Conservation (phyloP, 305 asterid genomes). For the Fraxinus floribunda region DNA sequence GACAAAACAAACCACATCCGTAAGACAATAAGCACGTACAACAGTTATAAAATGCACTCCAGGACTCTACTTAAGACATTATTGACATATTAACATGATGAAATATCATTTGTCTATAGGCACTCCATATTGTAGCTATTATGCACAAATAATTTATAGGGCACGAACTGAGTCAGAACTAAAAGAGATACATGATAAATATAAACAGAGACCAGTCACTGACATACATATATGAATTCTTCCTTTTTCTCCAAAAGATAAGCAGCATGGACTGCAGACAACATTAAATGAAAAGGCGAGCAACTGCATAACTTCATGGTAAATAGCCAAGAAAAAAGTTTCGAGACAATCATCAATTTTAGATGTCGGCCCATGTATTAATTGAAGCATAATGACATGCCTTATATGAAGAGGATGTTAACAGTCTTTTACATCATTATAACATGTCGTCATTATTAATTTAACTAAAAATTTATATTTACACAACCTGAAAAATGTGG, state of each 20-base stretch:
- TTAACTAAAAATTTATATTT: neutral
- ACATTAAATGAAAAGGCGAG: neutral
- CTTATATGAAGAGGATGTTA: neutral
- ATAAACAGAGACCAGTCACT: neutral
- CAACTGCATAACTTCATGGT: neutral
- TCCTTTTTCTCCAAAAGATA: neutral
- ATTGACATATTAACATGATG: neutral
- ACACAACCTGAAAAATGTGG: neutral
- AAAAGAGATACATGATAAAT: neutral
- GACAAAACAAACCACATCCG: constrained; percentile 6
- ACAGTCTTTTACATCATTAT: neutral
- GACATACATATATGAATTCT: neutral
- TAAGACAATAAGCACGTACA: constrained; percentile 6
- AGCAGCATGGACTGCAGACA: neutral
- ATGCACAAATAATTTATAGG: neutral
- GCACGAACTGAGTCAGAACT: neutral
- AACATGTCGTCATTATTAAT: neutral
- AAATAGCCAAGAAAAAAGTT: neutral
- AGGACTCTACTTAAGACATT: neutral
- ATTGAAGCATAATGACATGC: neutral
- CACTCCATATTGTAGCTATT: neutral
- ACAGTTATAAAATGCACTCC: neutral
- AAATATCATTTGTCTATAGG: neutral
- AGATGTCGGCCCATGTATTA: neutral
- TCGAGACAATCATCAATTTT: neutral